Evolutionary conservation across 1,284 basidiomycete species (phyloP).

Genomic region (Papiliotrema fonsecae): DNA sequence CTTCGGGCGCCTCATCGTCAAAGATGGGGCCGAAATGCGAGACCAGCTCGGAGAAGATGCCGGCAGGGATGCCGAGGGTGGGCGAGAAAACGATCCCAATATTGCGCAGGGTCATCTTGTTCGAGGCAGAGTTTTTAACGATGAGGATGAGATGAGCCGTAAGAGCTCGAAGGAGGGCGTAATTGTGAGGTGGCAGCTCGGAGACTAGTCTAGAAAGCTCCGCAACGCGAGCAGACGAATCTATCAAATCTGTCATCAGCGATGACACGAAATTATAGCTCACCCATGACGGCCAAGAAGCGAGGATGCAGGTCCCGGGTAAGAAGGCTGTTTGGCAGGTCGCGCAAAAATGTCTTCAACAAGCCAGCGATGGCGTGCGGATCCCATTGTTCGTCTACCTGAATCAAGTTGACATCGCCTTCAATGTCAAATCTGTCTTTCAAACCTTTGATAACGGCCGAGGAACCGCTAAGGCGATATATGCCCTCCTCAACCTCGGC

Average conservation of each 20-base stretch:
- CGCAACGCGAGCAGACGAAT: conserved; percentile 77
- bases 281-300: conserved; percentile 87
- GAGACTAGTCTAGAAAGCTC: conserved; percentile 83
- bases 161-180: conserved; percentile 84
- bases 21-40: conserved; percentile 85
- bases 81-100: conserved; percentile 97
- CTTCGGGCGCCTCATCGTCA: conserved; percentile 54
- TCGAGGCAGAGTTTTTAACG: conserved; percentile 79
- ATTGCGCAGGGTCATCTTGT: conserved; percentile 99
- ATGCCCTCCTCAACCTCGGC: conserved; percentile 97
- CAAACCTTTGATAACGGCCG: conserved; percentile 87
- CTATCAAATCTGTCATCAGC: conserved; percentile 65
- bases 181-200: conserved; percentile 84
- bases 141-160: conserved; percentile 95
- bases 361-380: conserved; percentile 91
- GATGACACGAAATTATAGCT: conserved; percentile 35
- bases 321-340: conserved; percentile 81
- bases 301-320: conserved; percentile 83
- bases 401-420: conserved; percentile 82
- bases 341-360: conserved; percentile 83
- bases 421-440: conserved; percentile 93
- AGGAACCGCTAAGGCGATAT: conserved; percentile 87
- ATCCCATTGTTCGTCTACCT: conserved; percentile 85
- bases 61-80: conserved; percentile 88
- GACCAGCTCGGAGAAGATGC: conserved; percentile 87